Conservation (phyloP, 192 early-diverging fungal species). For the Backusella mclennaniae region DNA sequence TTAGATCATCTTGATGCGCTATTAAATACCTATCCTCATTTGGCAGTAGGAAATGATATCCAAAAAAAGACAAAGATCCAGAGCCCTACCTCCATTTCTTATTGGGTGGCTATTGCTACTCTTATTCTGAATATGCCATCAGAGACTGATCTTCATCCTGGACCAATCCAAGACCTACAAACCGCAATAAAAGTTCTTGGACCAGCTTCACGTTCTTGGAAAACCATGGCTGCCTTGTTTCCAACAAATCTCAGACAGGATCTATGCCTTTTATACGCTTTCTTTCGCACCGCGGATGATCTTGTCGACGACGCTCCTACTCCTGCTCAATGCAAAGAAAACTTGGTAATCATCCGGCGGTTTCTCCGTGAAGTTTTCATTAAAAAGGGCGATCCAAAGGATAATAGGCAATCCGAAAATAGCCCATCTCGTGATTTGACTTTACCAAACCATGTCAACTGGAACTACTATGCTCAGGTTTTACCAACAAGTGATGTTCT, state of each 20-base stretch:
- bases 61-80: constrained; percentile 7
- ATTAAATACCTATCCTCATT: constrained; percentile 30
- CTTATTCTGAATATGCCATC: constrained; percentile 18
- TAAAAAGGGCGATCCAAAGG: not conserved
- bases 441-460: constrained; percentile 22
- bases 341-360: constrained; percentile 17
- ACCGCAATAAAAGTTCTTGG: constrained; percentile 16
- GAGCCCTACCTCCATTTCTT: constrained; percentile 1
- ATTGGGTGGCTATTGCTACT: constrained; percentile 11
- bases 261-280: constrained; percentile 30
- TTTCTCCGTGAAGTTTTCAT: constrained; percentile 27
- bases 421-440: not conserved
- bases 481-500: constrained; percentile 20
- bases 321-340: constrained; percentile 13
- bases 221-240: constrained; percentile 32
- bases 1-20: constrained; percentile 35
- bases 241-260: constrained; percentile 36
- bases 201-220: constrained; percentile 34
- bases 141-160: constrained; percentile 12
- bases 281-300: constrained; percentile 34
- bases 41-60: constrained; percentile 5
- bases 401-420: not conserved
- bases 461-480: constrained; percentile 19
- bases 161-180: constrained; percentile 29
- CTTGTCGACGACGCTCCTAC: constrained; percentile 27